Base-by-base conservation (phyloP, 1,139 yeast genomes). In the Sugiyamaella castrensis region DNA sequence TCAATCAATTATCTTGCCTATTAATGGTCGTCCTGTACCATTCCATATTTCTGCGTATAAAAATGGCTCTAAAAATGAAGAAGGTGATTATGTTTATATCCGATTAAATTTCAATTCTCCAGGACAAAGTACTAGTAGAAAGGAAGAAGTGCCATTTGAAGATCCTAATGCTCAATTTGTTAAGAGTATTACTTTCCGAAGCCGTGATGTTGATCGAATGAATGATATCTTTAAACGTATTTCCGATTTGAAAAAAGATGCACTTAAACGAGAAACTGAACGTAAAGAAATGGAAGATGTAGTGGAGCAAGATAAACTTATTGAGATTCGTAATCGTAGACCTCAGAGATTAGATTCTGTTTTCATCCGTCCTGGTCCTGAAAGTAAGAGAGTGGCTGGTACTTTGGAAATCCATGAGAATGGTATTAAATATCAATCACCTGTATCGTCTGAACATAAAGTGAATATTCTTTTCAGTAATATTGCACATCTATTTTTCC, bases 21-120 rank as follows among this genome's bases (percentile, higher is more conserved):
- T 92, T 53, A 81, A 85, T 61, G 98, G 98, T 53, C 80, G 98
- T 63, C 97, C 98, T 1, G 98, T 94, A 43, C 98, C 98, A 28
- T 91, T 92, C 75, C 98, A 92, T 67, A 89, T 92, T 61, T 88
- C 89, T 64, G 76, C 97, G 8, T 91, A 87, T 70, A 92, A 91
- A 66, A 91, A 88, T 67, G 98, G 97, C 43, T 86, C 95, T 24
- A 92, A 89, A 64, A 88, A 85, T 58, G 98, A 92, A 63, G 98
- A 94, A 72, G 98, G 98, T 40, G 98, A 91, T 58, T 89, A 79
- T 66, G 91, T 96, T 1, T 91, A 87, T 63, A 70, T 92, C 61
- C 81, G 98, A 68, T 76, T 92, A 62, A 92, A 92, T 67, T 89
- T 92, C 74, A 84, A 91, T 66, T 84, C 96, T 1, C 98, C 98